Conservation (phyloP, 2,329 filamentous ascomycete species). For the Colletotrichum euphorbiae region DNA sequence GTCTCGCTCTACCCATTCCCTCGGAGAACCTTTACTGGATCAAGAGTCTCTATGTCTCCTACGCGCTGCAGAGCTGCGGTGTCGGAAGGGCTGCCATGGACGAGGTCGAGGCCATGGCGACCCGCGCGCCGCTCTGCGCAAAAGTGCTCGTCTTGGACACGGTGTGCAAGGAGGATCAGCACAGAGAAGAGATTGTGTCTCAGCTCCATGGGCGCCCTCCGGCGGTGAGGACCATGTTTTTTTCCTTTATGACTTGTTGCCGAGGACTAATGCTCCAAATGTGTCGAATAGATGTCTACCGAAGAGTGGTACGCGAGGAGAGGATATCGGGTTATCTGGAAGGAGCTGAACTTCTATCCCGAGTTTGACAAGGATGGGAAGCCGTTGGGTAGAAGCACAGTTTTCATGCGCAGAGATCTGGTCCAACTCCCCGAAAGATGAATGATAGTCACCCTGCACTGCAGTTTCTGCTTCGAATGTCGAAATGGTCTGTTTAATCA, state of each 20-base stretch:
- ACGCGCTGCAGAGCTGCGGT: conserved; percentile 43
- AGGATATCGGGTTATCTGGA: conserved; percentile 44
- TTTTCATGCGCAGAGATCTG: conserved; percentile 31
- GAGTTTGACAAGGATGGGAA: conserved; percentile 25
- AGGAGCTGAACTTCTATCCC: conserved; percentile 38
- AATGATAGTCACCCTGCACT: not conserved
- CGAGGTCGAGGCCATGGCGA: conserved; percentile 44
- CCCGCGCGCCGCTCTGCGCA: conserved; percentile 43
- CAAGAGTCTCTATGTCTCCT: conserved; percentile 46
- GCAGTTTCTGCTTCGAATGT: too few species aligned
- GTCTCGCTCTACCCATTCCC: conserved; percentile 41
- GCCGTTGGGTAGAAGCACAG: conserved; percentile 4
- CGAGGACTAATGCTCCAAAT: not conserved
- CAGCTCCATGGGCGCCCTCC: not conserved
- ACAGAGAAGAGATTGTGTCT: not conserved
- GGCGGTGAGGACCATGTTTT: conserved; percentile 7
- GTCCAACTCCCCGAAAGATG: not conserved
- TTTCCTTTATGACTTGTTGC: not conserved
- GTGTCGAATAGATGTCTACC: conserved; percentile 42
- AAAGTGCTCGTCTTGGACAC: conserved; percentile 45
- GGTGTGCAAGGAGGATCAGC: conserved; percentile 42
- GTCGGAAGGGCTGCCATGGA: conserved; percentile 48
- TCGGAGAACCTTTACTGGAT: conserved; percentile 45
- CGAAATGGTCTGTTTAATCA: too few species aligned
- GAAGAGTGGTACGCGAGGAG: conserved; percentile 47